These are phyloP conservation scores for Annulohypoxylon bovei DNA, from an alignment of 495 filamentous ascomycete species.

Conservation along the genomic window DNA sequence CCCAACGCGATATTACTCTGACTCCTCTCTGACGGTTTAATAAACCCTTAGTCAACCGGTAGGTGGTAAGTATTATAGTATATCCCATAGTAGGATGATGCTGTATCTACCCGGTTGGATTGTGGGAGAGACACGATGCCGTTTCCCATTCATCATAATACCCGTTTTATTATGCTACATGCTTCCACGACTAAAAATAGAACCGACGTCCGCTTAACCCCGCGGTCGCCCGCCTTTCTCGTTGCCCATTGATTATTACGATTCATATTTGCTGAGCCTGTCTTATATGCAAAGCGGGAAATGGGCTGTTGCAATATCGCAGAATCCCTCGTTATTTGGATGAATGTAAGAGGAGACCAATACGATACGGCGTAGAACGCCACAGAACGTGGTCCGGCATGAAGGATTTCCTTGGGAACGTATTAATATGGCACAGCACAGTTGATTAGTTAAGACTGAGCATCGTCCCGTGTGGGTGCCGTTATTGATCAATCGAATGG, in stretches of 20 bases:
- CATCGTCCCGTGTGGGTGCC: slow-evolving; percentile 9
- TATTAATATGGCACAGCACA: slow-evolving; percentile 38
- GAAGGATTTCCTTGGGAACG: slow-evolving; percentile 35
- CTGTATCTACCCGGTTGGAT: slow-evolving; percentile 38
- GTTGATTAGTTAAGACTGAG: not conserved
- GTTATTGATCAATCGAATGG: not conserved
- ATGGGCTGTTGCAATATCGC: slow-evolving; percentile 37
- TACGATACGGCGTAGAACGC: slow-evolving; percentile 26
- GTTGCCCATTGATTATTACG: not conserved
- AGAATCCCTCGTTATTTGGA: slow-evolving; percentile 35
- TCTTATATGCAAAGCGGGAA: slow-evolving; percentile 37
- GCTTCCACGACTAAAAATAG: slow-evolving; percentile 40
- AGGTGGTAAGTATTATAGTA: not conserved
- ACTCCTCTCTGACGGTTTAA: slow-evolving; percentile 23
- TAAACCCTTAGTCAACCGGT: slow-evolving; percentile 16
- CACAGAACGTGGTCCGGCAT: slow-evolving; percentile 38
- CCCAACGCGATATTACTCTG: slow-evolving; percentile 29
- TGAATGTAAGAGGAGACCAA: slow-evolving; percentile 38
- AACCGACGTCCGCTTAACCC: slow-evolving; percentile 29
- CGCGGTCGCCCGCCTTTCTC: slow-evolving; percentile 21
- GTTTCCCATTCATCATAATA: slow-evolving; percentile 36
- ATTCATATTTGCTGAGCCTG: slow-evolving; percentile 15
- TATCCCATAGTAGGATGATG: slow-evolving; percentile 11
- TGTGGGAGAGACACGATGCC: slow-evolving; percentile 24
- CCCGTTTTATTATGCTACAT: slow-evolving; percentile 42